These are phyloP conservation scores for Fusarium redolens DNA, from an alignment of 2,329 filamentous ascomycete species.

Conservation along the genomic window DNA sequence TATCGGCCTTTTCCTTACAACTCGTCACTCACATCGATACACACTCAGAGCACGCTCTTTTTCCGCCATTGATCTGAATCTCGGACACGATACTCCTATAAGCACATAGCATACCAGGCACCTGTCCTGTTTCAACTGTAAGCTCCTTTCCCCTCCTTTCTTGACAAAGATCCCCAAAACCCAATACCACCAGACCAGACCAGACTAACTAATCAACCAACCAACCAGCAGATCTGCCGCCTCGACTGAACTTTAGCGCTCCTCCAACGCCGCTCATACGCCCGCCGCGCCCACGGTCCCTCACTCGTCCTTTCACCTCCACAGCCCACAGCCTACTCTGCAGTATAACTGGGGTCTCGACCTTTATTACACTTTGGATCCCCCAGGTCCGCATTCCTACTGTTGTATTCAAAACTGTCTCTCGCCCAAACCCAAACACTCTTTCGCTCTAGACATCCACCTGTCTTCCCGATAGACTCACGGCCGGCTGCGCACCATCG, in stretches of 20 bases:
- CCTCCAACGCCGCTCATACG: slow-evolving; percentile 33
- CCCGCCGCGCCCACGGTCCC: slow-evolving; percentile 27
- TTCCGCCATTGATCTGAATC: slow-evolving; percentile 3
- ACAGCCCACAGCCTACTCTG: slow-evolving; percentile 30
- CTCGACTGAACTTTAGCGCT: slow-evolving; percentile 38
- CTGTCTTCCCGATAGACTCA: slow-evolving; percentile 36
- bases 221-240: slow-evolving; percentile 38
- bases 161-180: slow-evolving; percentile 31
- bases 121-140: slow-evolving; percentile 30
- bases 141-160: slow-evolving; percentile 31
- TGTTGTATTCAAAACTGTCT: slow-evolving; percentile 18
- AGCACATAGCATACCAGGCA: slow-evolving; percentile 28
- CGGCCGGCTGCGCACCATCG: slow-evolving; percentile 36
- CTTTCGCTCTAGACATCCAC: slow-evolving; percentile 20
- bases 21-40: neutral
- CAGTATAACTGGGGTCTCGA: slow-evolving; percentile 26
- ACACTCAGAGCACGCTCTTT: slow-evolving; percentile 1
- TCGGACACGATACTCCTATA: slow-evolving; percentile 24
- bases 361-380: slow-evolving; percentile 42
- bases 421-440: slow-evolving; percentile 23
- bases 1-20: neutral
- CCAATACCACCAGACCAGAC: slow-evolving; percentile 25
- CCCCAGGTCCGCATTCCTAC: slow-evolving; percentile 42
- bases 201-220: slow-evolving; percentile 18
- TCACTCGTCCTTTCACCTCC: slow-evolving; percentile 25